Percentiles rank a stretch among this genome's conserved stretches.
phyloP scores from a whole-genome alignment of 139 green algal species.

The Bryopsis sp. region DNA sequence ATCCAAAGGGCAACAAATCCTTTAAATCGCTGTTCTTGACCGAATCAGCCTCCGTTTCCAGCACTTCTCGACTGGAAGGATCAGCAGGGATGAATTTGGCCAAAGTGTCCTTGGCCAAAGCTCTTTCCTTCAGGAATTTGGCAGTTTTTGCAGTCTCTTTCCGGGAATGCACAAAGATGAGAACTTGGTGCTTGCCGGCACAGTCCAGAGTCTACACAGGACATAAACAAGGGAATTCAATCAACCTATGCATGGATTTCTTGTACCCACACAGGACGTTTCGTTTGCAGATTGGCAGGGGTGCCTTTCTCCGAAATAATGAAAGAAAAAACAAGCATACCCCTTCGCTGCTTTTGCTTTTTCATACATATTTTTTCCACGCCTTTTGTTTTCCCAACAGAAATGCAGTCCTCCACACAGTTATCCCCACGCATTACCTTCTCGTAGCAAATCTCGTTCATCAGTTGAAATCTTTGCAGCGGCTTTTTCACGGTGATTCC shows the following conservation, averaged over 20 bases:
- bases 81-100: slow-evolving; percentile 68
- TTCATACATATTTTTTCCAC: too few relatives aligned
- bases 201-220: too few relatives aligned
- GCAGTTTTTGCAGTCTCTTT: slow-evolving; percentile 98
- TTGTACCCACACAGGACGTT: too few relatives aligned
- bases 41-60: slow-evolving; percentile 78
- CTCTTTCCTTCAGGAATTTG: slow-evolving; percentile 76
- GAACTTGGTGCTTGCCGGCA: slow-evolving; percentile 47
- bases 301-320: too few relatives aligned
- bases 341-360: too few relatives aligned
- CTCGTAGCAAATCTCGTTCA: slow-evolving; percentile 98
- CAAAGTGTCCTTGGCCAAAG: slow-evolving; percentile 63
- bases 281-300: too few relatives aligned
- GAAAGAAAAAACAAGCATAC: too few relatives aligned
- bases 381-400: too few relatives aligned
- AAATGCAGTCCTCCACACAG: too few relatives aligned
- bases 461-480: slow-evolving; percentile 97
- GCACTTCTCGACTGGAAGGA: slow-evolving; percentile 75
- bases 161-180: slow-evolving; percentile 96
- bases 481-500: slow-evolving; percentile 94
- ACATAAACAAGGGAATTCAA: too few relatives aligned
- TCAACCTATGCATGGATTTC: too few relatives aligned
- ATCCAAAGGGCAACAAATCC: slow-evolving; percentile 90
- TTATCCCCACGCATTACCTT: slow-evolving; percentile 80
- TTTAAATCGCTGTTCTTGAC: slow-evolving; percentile 74